Evolutionary conservation across 192 early-diverging fungal genomes (phyloP), one percentile per base, ranked within the genome.

Genomic region (Coemansia sp.): DNA sequence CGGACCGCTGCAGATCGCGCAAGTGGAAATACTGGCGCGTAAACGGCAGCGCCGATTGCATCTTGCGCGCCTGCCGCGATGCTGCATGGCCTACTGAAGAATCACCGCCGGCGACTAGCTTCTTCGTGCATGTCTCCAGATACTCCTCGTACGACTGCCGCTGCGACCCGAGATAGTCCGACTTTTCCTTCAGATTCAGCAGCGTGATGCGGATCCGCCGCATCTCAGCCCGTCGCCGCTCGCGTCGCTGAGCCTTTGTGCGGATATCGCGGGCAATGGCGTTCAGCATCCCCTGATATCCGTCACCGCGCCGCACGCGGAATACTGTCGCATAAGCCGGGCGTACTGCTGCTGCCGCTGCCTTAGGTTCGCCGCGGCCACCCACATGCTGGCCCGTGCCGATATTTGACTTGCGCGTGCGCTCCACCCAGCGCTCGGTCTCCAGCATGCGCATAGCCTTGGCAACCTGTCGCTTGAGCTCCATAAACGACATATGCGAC

Each of bases 11-110:
- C 50, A 99, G 82, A 34, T 92, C 89, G 12, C 88, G 83, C 61
- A 96, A 74, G 74, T 99, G 96, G 82, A 89, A 95, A 72, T 98
- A 98, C 83, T 99, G 98, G 30, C 89, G 82, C 6, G 93, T 93
- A 77, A 99, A 98, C 21, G 93, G 90, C 62, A 95, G 76, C 58
- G 89, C 82, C 34, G 88, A 84, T 16, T 81, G 78, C 71, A 70
- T 68, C 47, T 62, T 62, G 50, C 72, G 74, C 24, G 65, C 74
- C 55, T 69, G 67, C 23, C 88, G 88, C 56, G 75, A 75, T 56
- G 75, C 70, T 56, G 73, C 84, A 58, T 66, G 86, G 68, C 76
- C 86, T 81, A 81, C 49, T 8, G 77, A 66, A 8, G 72, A 80
- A 54, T 82, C 72, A 34, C 74, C 80, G 27, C 68, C 71, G 1